Evolutionary conservation across 2,329 filamentous ascomycete species (phyloP).

Genomic region (Ophiostoma perfectum): DNA sequence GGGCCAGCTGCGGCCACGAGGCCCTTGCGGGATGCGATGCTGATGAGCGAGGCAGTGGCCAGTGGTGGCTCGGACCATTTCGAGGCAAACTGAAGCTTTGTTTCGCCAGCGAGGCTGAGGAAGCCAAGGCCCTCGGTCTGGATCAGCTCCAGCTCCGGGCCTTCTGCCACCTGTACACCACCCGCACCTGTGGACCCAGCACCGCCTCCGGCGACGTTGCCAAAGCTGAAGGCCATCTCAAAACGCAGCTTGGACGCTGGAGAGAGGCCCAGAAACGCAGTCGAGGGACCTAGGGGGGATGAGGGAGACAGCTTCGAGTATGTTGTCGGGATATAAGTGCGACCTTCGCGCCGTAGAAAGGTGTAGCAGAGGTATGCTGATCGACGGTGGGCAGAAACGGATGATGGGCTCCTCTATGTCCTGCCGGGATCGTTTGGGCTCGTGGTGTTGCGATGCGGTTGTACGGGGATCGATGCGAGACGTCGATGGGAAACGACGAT

Average conservation of each 20-base stretch:
- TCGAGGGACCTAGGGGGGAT: slow-evolving; percentile 15
- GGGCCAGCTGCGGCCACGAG: slow-evolving; percentile 84
- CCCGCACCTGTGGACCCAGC: slow-evolving; percentile 30
- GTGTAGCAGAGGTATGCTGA: background rate
- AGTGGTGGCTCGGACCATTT: slow-evolving; percentile 73
- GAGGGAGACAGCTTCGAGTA: slow-evolving; percentile 15
- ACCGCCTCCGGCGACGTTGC: slow-evolving; percentile 41
- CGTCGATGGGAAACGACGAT: background rate
- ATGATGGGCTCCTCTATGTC: background rate
- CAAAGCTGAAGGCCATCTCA: slow-evolving; percentile 61
- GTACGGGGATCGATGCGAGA: background rate
- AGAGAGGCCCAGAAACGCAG: slow-evolving; percentile 19
- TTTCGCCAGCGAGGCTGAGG: slow-evolving; percentile 69
- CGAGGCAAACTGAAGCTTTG: slow-evolving; percentile 73
- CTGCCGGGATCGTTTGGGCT: background rate
- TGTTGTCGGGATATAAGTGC: background rate
- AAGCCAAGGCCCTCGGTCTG: slow-evolving; percentile 85
- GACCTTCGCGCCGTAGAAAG: background rate
- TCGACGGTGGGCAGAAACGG: background rate
- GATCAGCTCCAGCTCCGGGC: slow-evolving; percentile 68
- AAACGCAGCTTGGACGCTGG: slow-evolving; percentile 19
- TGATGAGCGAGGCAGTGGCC: slow-evolving; percentile 74
- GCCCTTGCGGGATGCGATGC: slow-evolving; percentile 72
- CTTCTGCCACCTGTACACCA: slow-evolving; percentile 40
- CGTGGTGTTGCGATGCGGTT: background rate